These are phyloP conservation scores for Larix sibirica DNA, from an alignment of 83 land plant genomes.

Conservation along the genomic window DNA sequence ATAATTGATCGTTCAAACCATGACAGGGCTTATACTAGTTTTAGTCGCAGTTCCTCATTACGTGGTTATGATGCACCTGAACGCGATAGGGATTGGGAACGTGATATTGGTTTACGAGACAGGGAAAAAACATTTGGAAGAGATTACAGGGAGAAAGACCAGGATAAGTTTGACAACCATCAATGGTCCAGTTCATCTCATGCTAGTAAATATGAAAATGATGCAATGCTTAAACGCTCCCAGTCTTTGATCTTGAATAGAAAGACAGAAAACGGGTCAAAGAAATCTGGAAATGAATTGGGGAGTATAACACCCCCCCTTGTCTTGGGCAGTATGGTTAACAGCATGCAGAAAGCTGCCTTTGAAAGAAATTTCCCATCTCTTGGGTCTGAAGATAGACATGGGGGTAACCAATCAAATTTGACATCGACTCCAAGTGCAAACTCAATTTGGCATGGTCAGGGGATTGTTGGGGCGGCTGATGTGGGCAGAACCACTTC, in stretches of 20 bases:
- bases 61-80: constrained; percentile 10
- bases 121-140: constrained; percentile 28
- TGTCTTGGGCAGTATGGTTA: constrained; percentile 15
- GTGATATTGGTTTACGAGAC: constrained; percentile 20
- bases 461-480: constrained; percentile 8
- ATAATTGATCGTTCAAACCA: constrained; percentile 5
- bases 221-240: constrained; percentile 31
- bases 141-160: constrained; percentile 22
- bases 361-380: constrained; percentile 75
- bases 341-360: constrained; percentile 30
- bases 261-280: constrained; percentile 24
- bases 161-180: constrained; percentile 30
- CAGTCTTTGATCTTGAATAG: constrained; percentile 33
- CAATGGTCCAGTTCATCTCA: constrained; percentile 6
- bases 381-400: constrained; percentile 58
- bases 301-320: constrained; percentile 17
- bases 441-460: constrained; percentile 16
- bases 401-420: constrained; percentile 1
- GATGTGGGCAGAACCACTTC: constrained; percentile 42
- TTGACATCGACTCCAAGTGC: background rate
- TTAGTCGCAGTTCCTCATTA: constrained; percentile 33
- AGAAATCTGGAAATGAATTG: constrained; percentile 16
- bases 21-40: constrained; percentile 44
- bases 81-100: constrained; percentile 44
- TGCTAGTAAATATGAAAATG: constrained; percentile 31